Conservation (phyloP, 345 rosid genomes). For the Melastoma malabathricum region DNA sequence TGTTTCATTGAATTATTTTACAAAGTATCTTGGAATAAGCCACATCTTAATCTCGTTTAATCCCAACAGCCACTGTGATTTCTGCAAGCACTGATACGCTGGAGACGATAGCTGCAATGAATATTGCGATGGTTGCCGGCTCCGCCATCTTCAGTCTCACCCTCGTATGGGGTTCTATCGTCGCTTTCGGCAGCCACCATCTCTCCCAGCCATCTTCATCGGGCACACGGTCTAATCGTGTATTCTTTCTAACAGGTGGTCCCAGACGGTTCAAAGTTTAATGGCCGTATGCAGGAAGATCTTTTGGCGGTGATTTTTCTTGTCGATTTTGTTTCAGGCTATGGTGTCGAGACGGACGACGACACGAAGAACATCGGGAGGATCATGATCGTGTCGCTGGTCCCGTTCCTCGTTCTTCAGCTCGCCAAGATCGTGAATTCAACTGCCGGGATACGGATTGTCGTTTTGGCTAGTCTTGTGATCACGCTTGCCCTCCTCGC, state of each 20-base stretch:
- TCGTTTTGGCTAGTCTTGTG: constrained; percentile 19
- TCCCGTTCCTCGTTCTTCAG: constrained; percentile 32
- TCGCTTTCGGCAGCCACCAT: constrained; percentile 29
- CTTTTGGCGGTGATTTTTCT: no score
- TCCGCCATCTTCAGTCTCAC: constrained; percentile 31
- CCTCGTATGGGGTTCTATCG: constrained; percentile 28
- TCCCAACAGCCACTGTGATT: constrained; percentile 13
- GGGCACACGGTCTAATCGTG: neutral
- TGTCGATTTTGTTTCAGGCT: constrained; percentile 15
- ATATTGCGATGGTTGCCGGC: constrained; percentile 36
- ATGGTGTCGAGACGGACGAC: constrained; percentile 27
- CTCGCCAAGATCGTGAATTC: constrained; percentile 17
- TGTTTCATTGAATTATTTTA: no score
- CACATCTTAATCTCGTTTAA: no score
- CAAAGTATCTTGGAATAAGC: no score
- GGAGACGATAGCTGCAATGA: constrained; percentile 19
- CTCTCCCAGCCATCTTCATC: constrained; percentile 12
- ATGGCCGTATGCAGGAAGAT: neutral
- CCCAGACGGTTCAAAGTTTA: neutral
- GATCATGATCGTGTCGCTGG: constrained; percentile 23
- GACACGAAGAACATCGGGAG: constrained; percentile 21
- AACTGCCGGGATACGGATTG: constrained; percentile 9
- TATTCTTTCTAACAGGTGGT: constrained; percentile 4
- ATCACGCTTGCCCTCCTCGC: constrained; percentile 15
- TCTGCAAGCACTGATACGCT: constrained; percentile 15